phyloP scores from a whole-genome alignment of 129 eudicot species.

The Flaveria bidentis region DNA sequence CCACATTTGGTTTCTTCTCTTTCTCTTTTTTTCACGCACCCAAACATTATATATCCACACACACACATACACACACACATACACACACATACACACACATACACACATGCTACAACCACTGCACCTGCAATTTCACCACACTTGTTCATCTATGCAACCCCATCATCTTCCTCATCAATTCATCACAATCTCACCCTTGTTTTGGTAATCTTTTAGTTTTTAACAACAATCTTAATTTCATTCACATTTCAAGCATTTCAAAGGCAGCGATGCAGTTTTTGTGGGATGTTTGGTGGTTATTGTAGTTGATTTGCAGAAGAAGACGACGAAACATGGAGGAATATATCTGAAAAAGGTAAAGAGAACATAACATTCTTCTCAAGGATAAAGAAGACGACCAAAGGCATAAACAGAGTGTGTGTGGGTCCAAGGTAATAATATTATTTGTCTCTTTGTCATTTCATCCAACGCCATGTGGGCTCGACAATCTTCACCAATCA shows the following conservation, averaged over 20 bases:
- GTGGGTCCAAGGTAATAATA: constrained; percentile 32
- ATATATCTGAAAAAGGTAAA: constrained; percentile 10
- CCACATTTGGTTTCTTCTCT: constrained; percentile 18
- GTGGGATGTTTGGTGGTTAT: too few species aligned
- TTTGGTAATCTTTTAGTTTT: neutral
- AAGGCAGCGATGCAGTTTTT: neutral
- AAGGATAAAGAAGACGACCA: constrained; percentile 4
- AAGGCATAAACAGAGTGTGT: constrained; percentile 20
- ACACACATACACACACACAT: too few species aligned
- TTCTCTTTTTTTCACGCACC: constrained; percentile 19
- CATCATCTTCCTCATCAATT: neutral
- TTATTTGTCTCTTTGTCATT: constrained; percentile 32
- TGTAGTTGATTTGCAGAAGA: constrained; percentile 14
- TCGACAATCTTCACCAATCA: constrained; percentile 7
- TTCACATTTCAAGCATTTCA: neutral
- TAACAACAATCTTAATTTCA: neutral
- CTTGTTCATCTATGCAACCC: constrained; percentile 16
- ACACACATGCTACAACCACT: constrained; percentile 12
- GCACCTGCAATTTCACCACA: constrained; percentile 13
- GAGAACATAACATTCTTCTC: neutral
- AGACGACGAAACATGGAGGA: neutral
- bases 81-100: too few species aligned
- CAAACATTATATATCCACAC: too few species aligned
- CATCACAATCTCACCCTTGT: neutral
- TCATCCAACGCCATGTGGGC: constrained; percentile 32